These are phyloP conservation scores for Penicillium sp. DNA, from an alignment of 2,329 filamentous ascomycete genomes.

Conservation along the genomic window DNA sequence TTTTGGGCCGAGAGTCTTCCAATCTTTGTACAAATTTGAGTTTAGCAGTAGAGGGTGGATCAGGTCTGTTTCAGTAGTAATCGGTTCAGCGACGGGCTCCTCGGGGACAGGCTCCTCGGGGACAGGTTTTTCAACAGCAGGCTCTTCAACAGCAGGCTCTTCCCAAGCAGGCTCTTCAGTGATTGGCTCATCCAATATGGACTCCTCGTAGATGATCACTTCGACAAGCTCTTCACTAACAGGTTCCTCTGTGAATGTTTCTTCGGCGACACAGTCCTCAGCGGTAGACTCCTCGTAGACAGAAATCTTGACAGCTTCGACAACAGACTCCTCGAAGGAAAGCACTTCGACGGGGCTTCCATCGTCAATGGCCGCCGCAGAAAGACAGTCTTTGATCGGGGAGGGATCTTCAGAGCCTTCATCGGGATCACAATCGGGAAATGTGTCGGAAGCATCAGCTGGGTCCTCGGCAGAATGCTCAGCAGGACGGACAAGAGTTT, in stretches of 20 bases:
- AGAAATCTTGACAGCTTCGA: not conserved
- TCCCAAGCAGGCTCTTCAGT: not conserved
- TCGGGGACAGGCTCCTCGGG: not conserved
- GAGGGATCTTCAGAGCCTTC: too few species aligned
- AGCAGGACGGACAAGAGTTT: too few species aligned
- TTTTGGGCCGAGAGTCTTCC: not conserved
- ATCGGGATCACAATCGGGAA: too few species aligned
- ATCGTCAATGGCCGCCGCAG: too few species aligned
- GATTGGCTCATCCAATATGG: not conserved
- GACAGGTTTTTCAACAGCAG: not conserved
- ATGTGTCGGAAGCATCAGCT: too few species aligned
- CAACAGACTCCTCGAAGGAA: not conserved
- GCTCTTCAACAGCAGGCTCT: not conserved
- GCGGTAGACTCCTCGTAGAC: not conserved
- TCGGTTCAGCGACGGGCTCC: not conserved
- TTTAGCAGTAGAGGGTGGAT: not conserved
- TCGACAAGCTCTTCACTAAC: not conserved
- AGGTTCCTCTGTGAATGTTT: not conserved
- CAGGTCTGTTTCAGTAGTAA: not conserved
- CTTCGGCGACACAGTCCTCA: not conserved
- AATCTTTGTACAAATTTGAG: not conserved
- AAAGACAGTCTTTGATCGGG: too few species aligned
- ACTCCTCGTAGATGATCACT: not conserved
- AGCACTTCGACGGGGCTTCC: too few species aligned
- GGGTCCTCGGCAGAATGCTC: too few species aligned